Percentiles rank a stretch among this genome's conserved stretches.
These are phyloP conservation scores for Euphorbia peplus DNA, from an alignment of 345 rosid species.

Conservation along the genomic window DNA sequence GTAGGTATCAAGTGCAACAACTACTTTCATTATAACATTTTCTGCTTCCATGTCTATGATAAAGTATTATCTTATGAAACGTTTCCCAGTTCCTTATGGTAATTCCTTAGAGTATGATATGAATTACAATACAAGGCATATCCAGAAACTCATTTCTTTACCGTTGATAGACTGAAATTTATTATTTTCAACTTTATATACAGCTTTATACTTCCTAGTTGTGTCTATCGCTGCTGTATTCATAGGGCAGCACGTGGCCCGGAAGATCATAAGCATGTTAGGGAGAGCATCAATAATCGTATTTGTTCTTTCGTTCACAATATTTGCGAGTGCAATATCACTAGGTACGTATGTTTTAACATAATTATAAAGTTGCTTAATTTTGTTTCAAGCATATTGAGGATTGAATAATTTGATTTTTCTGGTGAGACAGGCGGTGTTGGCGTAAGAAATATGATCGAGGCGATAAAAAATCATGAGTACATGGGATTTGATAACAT, in stretches of 20 bases:
- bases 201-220: slow-evolving; percentile 30
- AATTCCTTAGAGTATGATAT: background rate
- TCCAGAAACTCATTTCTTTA: background rate
- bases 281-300: slow-evolving; percentile 31
- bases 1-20: slow-evolving; percentile 81
- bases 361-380: no score
- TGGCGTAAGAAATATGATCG: slow-evolving; percentile 20
- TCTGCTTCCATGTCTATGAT: slow-evolving; percentile 84
- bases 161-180: background rate
- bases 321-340: slow-evolving; percentile 25
- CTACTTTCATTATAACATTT: slow-evolving; percentile 82
- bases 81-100: slow-evolving; percentile 88
- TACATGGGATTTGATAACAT: slow-evolving; percentile 24
- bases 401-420: background rate
- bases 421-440: slow-evolving; percentile 23
- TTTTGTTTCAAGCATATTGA: no score
- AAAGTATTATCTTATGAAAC: slow-evolving; percentile 75
- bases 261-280: slow-evolving; percentile 18
- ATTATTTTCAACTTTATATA: no score
- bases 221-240: slow-evolving; percentile 23
- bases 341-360: slow-evolving; percentile 17
- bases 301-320: slow-evolving; percentile 24
- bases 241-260: slow-evolving; percentile 24
- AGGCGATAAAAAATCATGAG: slow-evolving; percentile 20
- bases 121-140: background rate